These are phyloP conservation scores for Alternaria rosae DNA, from an alignment of 2,329 filamentous ascomycete species.

Conservation along the genomic window DNA sequence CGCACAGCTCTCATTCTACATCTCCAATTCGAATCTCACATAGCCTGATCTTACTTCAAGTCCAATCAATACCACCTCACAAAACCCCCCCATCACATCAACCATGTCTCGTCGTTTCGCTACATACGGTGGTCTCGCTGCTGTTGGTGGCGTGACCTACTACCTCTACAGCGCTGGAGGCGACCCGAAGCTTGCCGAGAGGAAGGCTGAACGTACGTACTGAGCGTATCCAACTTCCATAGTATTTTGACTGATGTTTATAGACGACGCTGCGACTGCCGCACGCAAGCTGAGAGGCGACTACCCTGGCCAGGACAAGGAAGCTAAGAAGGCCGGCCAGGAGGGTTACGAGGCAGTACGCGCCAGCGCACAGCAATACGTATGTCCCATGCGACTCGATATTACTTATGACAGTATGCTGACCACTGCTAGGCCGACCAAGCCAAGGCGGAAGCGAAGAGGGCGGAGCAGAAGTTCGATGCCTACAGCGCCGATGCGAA, in stretches of 20 bases:
- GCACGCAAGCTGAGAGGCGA: conserved; percentile 72
- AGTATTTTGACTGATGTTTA: conserved; percentile 17
- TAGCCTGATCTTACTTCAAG: conserved; percentile 8
- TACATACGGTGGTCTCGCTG: conserved; percentile 45
- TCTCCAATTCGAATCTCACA: conserved; percentile 9
- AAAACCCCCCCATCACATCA: conserved; percentile 11
- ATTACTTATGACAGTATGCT: conserved; percentile 11
- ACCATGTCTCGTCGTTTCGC: conserved; percentile 41
- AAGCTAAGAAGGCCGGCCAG: conserved; percentile 71
- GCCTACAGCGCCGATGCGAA: conserved; percentile 64
- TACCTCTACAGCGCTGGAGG: conserved; percentile 92
- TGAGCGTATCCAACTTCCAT: neutral
- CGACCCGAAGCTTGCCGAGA: conserved; percentile 80
- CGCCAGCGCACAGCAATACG: conserved; percentile 55
- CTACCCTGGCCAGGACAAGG: conserved; percentile 67
- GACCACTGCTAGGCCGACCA: conserved; percentile 46
- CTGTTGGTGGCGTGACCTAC: conserved; percentile 73
- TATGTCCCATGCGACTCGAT: conserved; percentile 22
- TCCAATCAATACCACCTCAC: conserved; percentile 8
- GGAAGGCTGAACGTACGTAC: conserved; percentile 80
- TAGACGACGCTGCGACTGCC: conserved; percentile 79
- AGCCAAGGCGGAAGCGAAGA: conserved; percentile 61
- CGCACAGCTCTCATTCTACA: conserved; percentile 9
- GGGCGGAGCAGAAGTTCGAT: conserved; percentile 68
- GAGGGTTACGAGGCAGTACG: conserved; percentile 52